Base-by-base conservation (phyloP, 352 stramenopile genomes). In the Phytophthora podocarpi region DNA sequence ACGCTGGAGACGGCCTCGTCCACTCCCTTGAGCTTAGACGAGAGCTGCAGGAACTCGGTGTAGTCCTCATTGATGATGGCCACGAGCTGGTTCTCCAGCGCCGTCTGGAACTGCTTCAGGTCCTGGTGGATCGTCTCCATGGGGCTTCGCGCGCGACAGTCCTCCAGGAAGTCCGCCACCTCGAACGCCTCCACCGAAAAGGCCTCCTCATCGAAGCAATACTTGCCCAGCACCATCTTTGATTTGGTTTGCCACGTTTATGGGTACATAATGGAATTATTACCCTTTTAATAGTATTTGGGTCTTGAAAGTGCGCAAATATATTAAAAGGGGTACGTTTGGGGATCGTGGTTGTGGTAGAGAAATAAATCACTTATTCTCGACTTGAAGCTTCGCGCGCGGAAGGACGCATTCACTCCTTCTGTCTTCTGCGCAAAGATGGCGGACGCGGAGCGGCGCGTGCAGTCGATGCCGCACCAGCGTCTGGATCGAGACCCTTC, bases 1-100 rank as follows among this genome's bases (percentile, higher is more conserved):
- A 96, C 80, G 10, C 84, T 91, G 9, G 83, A 89, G 15, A 95
- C 86, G 18, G 87, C 85, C 54, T 91, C 87, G 47, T 96, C 87
- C 24, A 96, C 85, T 18, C 84, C 87, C 59, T 93, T 93, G 24
- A 96, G 76, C 64, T 87, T 90, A 40, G 85, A 89, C 34, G 87
- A 96, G 41, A 96, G 80, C 73, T 96, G 87, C 35, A 96, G 71
- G 53, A 96, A 96, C 73, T 96, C 87, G 41, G 84, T 76, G 55
- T 96, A 96, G 68, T 96, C 87, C 32, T 93, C 76, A 51, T 96
- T 93, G 72, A 96, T 96, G 64, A 96, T 94, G 35, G 84, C 78
- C 12, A 96, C 87, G 26, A 96, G 76, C 73, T 96, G 87, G 64
- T 93, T 96, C 70, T 96, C 87, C 7, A 96, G 76, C 60, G 85